phyloP scores from a whole-genome alignment of 2,329 filamentous ascomycete genomes.

The Harringtonia lauricola region DNA sequence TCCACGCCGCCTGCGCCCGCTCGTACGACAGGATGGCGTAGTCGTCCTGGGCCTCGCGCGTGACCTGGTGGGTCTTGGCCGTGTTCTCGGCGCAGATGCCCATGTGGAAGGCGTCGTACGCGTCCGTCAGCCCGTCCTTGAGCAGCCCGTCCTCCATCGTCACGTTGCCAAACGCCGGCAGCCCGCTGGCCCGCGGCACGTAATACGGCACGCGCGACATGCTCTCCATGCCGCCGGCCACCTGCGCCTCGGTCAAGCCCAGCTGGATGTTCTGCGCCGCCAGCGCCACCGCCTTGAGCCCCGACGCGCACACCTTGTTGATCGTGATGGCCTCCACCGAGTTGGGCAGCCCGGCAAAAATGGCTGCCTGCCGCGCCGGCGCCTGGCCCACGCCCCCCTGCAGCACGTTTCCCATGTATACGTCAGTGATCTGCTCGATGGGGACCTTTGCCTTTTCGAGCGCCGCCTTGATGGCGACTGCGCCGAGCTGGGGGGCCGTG shows the following conservation, averaged over 20 bases:
- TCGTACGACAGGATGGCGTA: slow-evolving; percentile 86
- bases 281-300: slow-evolving; percentile 81
- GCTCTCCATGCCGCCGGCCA: slow-evolving; percentile 96
- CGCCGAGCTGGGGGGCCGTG: slow-evolving; percentile 77
- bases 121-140: slow-evolving; percentile 90
- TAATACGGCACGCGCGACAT: slow-evolving; percentile 95
- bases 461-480: slow-evolving; percentile 84
- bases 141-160: slow-evolving; percentile 86
- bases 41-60: slow-evolving; percentile 77
- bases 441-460: slow-evolving; percentile 79
- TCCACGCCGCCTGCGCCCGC: slow-evolving; percentile 84
- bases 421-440: slow-evolving; percentile 69
- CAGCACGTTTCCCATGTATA: slow-evolving; percentile 97
- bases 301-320: slow-evolving; percentile 97
- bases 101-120: slow-evolving; percentile 97
- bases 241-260: slow-evolving; percentile 74
- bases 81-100: slow-evolving; percentile 93
- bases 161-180: slow-evolving; percentile 78
- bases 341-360: slow-evolving; percentile 77
- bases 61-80: slow-evolving; percentile 74
- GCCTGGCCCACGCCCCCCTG: slow-evolving; percentile 77
- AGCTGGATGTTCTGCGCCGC: slow-evolving; percentile 93
- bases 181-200: slow-evolving; percentile 65
- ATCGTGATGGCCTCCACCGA: slow-evolving; percentile 81
- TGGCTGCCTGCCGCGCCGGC: slow-evolving; percentile 79